Evolutionary conservation across 1,284 basidiomycete genomes (phyloP), one percentile per base, ranked within the genome.

Genomic region (Ustilago curta): DNA sequence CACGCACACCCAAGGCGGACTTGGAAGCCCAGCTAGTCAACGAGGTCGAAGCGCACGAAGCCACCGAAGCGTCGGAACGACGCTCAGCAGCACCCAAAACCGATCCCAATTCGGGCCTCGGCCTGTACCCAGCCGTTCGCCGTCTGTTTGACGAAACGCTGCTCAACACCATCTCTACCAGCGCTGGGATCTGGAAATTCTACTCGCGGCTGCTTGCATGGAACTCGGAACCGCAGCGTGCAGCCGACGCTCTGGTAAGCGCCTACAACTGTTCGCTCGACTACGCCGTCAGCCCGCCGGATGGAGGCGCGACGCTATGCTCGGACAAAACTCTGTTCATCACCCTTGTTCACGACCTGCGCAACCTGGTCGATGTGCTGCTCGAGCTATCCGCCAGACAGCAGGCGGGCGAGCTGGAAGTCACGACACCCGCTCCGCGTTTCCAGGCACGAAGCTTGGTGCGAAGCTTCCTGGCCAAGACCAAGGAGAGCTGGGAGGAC

Each of bases 391-490:
- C 42, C 6, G 42, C 23, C 27, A 14, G 23, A 11, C 8, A 37
- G 31, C 35, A 7, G 9, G 2, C 23, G 27, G 89, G 90, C 11
- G 32, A 59, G 12, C 59, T 57, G 52, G 47, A 52, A 66, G 60
- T 8, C 62, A 56, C 70, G 21, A 69, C 78, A 32, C 80, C 76
- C 40, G 50, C 88, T 76, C 97, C 95, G 94, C 88, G 88, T 83
- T 89, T 93, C 83, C 93, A 96, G 86, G 94, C 91, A 42, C 88
- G 92, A 62, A 96, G 93, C 69, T 88, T 98, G 62, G 89, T 98
- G 58, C 88, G 95, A 82, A 92, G 91, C 44, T 98, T 97, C 85
- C 89, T 95, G 86, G 94, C 92, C 3, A 77, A 88, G 56, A 88
- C 88, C n/a, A 85, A 82, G 76, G 81, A 91, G 21, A 71, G 77